Conservation (phyloP, 2,329 filamentous ascomycete genomes). For the Teratosphaeriaceae sp. region DNA sequence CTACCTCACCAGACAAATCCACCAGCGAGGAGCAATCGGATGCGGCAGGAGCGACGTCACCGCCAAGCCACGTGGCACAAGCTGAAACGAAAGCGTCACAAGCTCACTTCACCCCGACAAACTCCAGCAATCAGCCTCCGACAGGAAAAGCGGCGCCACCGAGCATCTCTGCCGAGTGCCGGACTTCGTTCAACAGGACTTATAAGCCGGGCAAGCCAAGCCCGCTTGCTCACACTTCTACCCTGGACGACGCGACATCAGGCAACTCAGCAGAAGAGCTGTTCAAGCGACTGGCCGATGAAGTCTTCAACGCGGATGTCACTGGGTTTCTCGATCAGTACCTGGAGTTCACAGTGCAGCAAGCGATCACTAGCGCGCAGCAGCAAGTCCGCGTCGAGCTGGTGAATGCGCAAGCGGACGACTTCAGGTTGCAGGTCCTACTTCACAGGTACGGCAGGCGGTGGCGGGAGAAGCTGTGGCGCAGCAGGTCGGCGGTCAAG, state of each 20-base stretch:
- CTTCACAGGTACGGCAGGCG: slow-evolving; percentile 29
- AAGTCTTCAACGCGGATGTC: slow-evolving; percentile 31
- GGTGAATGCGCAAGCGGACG: slow-evolving; percentile 22
- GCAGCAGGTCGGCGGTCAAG: slow-evolving; percentile 27
- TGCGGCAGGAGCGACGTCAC: slow-evolving; percentile 2
- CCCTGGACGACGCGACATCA: slow-evolving; percentile 11
- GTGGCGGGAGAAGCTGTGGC: slow-evolving; percentile 34
- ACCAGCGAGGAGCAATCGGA: not conserved
- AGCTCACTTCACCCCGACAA: slow-evolving; percentile 11
- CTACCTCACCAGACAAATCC: no score
- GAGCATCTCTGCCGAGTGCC: slow-evolving; percentile 2
- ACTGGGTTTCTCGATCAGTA: slow-evolving; percentile 40
- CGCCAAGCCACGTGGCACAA: slow-evolving; percentile 5
- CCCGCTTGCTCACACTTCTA: slow-evolving; percentile 27
- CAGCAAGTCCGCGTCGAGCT: slow-evolving; percentile 27
- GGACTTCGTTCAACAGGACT: not conserved
- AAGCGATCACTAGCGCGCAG: slow-evolving; percentile 29
- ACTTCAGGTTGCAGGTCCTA: slow-evolving; percentile 27
- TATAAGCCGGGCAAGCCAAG: slow-evolving; percentile 27
- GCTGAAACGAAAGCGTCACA: slow-evolving; percentile 17
- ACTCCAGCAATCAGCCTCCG: slow-evolving; percentile 5
- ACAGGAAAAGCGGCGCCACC: slow-evolving; percentile 3
- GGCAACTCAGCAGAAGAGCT: slow-evolving; percentile 22
- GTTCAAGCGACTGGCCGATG: slow-evolving; percentile 28
- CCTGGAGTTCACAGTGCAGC: slow-evolving; percentile 33